phyloP scores from a whole-genome alignment of 352 stramenopile genomes.

The Phytophthora constricta region DNA sequence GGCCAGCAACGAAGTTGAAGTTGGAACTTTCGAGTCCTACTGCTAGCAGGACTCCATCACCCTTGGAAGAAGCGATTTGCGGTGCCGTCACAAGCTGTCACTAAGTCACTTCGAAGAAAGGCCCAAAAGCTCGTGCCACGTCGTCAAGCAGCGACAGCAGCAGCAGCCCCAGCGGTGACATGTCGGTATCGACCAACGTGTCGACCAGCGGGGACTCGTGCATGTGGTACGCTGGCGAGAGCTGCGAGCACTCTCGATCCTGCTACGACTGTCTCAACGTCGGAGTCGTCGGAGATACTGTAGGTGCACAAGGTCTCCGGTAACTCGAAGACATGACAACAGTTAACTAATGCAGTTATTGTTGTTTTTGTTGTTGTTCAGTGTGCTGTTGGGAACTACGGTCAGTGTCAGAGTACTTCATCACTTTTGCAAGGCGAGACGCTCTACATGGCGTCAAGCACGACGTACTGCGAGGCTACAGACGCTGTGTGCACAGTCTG shows the following conservation, averaged over 20 bases:
- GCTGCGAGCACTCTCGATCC: constrained; percentile 33
- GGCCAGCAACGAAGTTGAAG: too few species aligned
- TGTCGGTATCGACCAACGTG: constrained; percentile 22
- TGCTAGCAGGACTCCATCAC: too few species aligned
- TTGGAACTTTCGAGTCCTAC: too few species aligned
- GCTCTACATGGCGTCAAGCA: constrained; percentile 51
- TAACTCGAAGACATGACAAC: neutral
- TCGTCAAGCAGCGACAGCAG: constrained; percentile 8
- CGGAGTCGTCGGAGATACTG: constrained; percentile 31
- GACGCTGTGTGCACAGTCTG: constrained; percentile 47
- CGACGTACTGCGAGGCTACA: constrained; percentile 51
- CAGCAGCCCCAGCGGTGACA: constrained; percentile 9
- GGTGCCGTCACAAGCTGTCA: too few species aligned
- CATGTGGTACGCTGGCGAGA: constrained; percentile 38
- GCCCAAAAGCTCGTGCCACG: neutral
- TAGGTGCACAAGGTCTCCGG: neutral
- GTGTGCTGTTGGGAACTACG: constrained; percentile 35
- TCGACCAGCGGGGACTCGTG: constrained; percentile 42
- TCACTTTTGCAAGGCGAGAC: constrained; percentile 32
- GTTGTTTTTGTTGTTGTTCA: constrained; percentile 13
- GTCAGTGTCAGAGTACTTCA: constrained; percentile 36
- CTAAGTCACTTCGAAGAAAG: constrained; percentile 2
- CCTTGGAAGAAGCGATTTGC: too few species aligned
- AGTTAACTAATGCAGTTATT: neutral
- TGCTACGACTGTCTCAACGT: constrained; percentile 54